These are phyloP conservation scores for Scleroderma bovista DNA, from an alignment of 768 basidiomycete genomes.

Conservation along the genomic window DNA sequence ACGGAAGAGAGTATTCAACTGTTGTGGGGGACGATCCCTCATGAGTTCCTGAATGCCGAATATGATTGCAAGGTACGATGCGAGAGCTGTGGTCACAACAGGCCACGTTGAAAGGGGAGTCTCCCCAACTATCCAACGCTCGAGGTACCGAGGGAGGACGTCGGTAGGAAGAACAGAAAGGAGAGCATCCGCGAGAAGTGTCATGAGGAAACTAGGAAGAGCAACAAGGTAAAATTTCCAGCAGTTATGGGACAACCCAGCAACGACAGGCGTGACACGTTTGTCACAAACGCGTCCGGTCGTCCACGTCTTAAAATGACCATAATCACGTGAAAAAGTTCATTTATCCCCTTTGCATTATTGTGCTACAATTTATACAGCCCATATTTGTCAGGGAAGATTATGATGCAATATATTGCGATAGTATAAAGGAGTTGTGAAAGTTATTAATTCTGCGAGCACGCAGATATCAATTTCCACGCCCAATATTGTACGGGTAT, in stretches of 20 bases:
- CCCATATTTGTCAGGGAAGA: too few relatives aligned
- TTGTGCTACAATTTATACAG: too few relatives aligned
- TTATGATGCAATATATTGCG: too few relatives aligned
- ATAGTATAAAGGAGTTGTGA: too few relatives aligned
- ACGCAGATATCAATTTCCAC: too few relatives aligned
- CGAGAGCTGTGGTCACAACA: conserved; percentile 64
- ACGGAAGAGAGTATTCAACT: conserved; percentile 82
- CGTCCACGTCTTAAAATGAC: too few relatives aligned
- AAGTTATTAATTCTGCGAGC: too few relatives aligned
- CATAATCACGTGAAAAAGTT: too few relatives aligned
- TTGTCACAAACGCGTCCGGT: background rate
- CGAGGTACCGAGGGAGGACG: conserved; percentile 29
- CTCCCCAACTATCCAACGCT: conserved; percentile 48
- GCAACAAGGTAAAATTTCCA: conserved; percentile 18
- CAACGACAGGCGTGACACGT: conserved; percentile 26
- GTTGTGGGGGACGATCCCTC: conserved; percentile 67
- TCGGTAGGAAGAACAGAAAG: conserved; percentile 51
- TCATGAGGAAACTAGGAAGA: conserved; percentile 53
- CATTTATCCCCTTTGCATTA: too few relatives aligned
- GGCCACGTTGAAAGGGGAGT: conserved; percentile 58
- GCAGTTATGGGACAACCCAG: conserved; percentile 28
- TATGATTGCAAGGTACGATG: conserved; percentile 80
- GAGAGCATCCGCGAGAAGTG: conserved; percentile 69
- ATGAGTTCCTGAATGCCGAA: conserved; percentile 82
- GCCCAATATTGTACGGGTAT: too few relatives aligned